phyloP scores from a whole-genome alignment of 805 yeast species.

The Starmerella riodocensis region DNA sequence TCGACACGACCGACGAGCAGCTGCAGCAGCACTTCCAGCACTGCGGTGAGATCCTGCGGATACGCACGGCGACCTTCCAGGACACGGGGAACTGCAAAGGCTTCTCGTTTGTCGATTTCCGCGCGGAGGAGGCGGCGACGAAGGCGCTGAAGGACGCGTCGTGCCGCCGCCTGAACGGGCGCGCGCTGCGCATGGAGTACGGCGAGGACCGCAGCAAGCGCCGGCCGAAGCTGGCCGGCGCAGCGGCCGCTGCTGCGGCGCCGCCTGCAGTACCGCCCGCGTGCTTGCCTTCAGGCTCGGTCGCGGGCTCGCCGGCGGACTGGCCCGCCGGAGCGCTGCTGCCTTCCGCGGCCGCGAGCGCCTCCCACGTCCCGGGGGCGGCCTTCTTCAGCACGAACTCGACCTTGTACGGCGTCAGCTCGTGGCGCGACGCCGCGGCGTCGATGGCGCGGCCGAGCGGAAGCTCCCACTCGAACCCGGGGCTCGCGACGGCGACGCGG shows the following conservation, averaged over 20 bases:
- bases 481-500: conserved; percentile 7
- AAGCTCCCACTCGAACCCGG: conserved; percentile 39
- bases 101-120: conserved; percentile 82
- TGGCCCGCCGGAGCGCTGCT: no score
- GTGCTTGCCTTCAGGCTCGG: background rate
- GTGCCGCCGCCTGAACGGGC: conserved; percentile 52
- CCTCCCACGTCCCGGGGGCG: no score
- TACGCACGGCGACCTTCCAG: conserved; percentile 96
- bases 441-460: conserved; percentile 40
- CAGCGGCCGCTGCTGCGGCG: no score
- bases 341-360: no score
- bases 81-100: conserved; percentile 96
- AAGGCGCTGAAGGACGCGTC: conserved; percentile 62
- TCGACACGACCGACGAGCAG: conserved; percentile 74
- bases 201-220: conserved; percentile 91
- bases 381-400: conserved; percentile 55
- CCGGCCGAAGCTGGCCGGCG: conserved; percentile 33
- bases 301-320: background rate
- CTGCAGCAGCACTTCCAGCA: conserved; percentile 74
- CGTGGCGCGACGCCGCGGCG: conserved; percentile 33
- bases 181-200: conserved; percentile 73
- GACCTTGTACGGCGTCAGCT: conserved; percentile 56
- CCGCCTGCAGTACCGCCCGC: conserved; percentile 23
- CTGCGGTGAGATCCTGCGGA: conserved; percentile 72
- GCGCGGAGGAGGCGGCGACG: conserved; percentile 67